These are phyloP conservation scores for Cordyceps javanica DNA, from an alignment of 2,329 filamentous ascomycete genomes.

Conservation along the genomic window DNA sequence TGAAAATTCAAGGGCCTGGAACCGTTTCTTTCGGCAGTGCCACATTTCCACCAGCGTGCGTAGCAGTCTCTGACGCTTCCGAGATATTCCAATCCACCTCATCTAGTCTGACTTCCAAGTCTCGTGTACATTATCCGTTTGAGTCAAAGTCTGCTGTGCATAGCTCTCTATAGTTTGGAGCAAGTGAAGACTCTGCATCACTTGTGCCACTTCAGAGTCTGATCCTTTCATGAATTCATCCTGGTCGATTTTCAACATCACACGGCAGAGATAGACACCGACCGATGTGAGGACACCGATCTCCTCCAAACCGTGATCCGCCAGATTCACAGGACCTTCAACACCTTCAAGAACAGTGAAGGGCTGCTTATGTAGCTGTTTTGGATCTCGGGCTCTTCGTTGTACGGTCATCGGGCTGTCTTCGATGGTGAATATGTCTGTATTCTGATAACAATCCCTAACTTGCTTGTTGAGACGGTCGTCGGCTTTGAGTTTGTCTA, in stretches of 20 bases:
- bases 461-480: not conserved
- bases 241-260: not conserved
- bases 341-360: not conserved
- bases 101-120: not conserved
- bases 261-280: not conserved
- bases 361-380: not conserved
- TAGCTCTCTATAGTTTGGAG: not conserved
- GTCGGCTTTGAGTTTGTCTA: not conserved
- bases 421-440: not conserved
- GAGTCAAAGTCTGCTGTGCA: not conserved
- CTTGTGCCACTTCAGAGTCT: not conserved
- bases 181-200: not conserved
- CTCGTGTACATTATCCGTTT: not conserved
- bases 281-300: not conserved
- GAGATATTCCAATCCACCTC: not conserved
- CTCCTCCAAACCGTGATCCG: not conserved
- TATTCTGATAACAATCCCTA: not conserved
- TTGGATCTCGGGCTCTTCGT: not conserved
- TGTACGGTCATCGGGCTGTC: not conserved
- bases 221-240: not conserved
- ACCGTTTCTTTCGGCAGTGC: not conserved
- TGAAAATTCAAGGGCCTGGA: not conserved
- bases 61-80: not conserved
- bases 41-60: not conserved
- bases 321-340: not conserved